phyloP scores from a whole-genome alignment of 2,329 filamentous ascomycete species.

The Hyphodiscus sp. region DNA sequence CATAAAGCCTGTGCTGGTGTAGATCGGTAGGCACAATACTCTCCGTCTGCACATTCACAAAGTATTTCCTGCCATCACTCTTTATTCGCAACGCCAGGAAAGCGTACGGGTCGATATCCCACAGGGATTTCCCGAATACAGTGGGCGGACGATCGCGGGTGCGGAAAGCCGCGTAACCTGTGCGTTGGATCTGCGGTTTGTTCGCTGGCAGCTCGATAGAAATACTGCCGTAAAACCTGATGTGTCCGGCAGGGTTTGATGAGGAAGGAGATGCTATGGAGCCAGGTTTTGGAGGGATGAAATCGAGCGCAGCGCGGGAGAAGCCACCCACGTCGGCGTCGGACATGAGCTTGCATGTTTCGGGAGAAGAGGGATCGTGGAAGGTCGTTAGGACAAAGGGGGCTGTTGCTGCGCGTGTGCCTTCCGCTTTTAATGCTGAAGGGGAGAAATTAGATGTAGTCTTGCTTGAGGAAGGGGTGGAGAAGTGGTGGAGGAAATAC shows the following conservation, averaged over 20 bases:
- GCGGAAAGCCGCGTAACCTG: conserved; percentile 85
- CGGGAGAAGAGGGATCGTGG: conserved; percentile 39
- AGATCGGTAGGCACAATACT: conserved; percentile 90
- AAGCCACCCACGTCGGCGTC: conserved; percentile 83
- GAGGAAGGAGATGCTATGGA: conserved; percentile 21
- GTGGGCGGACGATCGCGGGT: conserved; percentile 71
- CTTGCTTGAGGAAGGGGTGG: background rate
- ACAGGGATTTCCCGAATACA: conserved; percentile 78
- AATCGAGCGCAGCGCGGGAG: conserved; percentile 66
- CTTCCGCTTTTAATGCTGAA: conserved; percentile 59
- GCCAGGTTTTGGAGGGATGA: conserved; percentile 20
- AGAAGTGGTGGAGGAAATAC: conserved; percentile 31
- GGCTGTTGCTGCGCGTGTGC: conserved; percentile 55
- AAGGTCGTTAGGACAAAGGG: conserved; percentile 63
- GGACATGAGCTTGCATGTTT: conserved; percentile 69
- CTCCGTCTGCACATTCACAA: conserved; percentile 93
- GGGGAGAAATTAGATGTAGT: background rate
- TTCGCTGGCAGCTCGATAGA: conserved; percentile 76
- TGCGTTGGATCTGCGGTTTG: conserved; percentile 66
- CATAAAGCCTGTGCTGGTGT: conserved; percentile 86
- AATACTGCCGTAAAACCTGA: conserved; percentile 80
- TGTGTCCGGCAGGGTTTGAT: conserved; percentile 46
- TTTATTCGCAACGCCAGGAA: conserved; percentile 86
- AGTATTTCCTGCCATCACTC: conserved; percentile 86
- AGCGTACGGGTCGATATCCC: conserved; percentile 84